Evolutionary conservation across 352 stramenopile genomes (phyloP).

Genomic region (Phytophthora europaea): DNA sequence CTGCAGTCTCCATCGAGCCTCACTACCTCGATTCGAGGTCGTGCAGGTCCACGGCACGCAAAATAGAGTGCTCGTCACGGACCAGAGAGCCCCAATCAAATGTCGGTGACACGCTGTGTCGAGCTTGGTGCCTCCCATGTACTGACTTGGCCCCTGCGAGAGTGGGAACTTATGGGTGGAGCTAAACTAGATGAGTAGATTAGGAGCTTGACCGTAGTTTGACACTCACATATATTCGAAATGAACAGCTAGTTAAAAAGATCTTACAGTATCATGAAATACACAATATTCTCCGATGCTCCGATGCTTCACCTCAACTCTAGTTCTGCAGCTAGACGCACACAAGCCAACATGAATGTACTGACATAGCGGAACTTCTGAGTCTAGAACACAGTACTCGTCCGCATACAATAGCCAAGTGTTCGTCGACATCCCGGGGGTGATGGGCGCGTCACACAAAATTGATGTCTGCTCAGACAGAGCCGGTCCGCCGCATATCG

Average conservation of each 20-base stretch:
- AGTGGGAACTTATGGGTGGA: background rate
- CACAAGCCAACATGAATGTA: too few species aligned
- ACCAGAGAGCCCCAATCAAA: constrained; percentile 27
- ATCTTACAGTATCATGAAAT: too few species aligned
- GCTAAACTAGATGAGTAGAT: background rate
- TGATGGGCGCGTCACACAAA: constrained; percentile 22
- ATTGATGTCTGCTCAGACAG: constrained; percentile 25
- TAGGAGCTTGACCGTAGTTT: too few species aligned
- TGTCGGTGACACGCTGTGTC: constrained; percentile 31
- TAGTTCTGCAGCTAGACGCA: too few species aligned
- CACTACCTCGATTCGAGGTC: background rate
- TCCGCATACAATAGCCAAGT: constrained; percentile 11
- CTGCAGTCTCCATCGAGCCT: too few species aligned
- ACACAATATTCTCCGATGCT: too few species aligned
- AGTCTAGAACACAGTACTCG: background rate
- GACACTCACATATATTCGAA: too few species aligned
- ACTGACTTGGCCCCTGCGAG: background rate
- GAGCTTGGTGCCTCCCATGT: constrained; percentile 1
- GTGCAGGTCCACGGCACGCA: background rate
- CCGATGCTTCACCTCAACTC: too few species aligned
- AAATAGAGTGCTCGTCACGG: background rate
- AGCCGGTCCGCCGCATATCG: background rate
- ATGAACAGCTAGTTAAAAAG: too few species aligned
- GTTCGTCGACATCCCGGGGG: constrained; percentile 27
- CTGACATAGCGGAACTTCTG: background rate